These are phyloP conservation scores for Cyberlindnera xishuangbannaensis DNA, from an alignment of 805 yeast genomes.

Conservation along the genomic window DNA sequence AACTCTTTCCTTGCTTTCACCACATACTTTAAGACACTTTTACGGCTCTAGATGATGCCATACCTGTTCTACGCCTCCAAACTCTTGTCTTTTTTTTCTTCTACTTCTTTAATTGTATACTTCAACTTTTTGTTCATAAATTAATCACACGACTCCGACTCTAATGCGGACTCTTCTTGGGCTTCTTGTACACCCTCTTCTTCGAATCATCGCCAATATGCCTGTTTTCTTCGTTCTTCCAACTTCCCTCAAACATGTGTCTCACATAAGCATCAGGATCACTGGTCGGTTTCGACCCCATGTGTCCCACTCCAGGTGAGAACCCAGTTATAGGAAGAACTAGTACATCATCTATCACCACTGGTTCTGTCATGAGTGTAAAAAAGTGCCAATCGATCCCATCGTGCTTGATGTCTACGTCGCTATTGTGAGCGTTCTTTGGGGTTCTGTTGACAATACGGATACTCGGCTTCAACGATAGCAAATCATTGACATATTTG, in stretches of 20 bases:
- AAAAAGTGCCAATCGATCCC: conserved; percentile 57
- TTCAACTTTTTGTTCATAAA: too few relatives aligned
- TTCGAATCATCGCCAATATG: conserved; percentile 4
- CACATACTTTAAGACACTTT: too few relatives aligned
- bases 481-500: conserved; percentile 59
- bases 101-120: neutral
- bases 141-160: too few relatives aligned
- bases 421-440: conserved; percentile 24
- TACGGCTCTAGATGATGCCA: too few relatives aligned
- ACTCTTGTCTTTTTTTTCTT: neutral
- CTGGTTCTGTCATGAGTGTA: conserved; percentile 51
- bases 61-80: too few relatives aligned
- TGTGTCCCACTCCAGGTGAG: conserved; percentile 63
- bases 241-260: conserved; percentile 60
- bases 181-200: conserved; percentile 4
- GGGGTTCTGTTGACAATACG: conserved; percentile 16
- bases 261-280: conserved; percentile 52
- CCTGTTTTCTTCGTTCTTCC: conserved; percentile 39
- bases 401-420: conserved; percentile 20
- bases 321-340: conserved; percentile 67
- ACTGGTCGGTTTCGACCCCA: conserved; percentile 45
- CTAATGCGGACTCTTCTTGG: conserved; percentile 4
- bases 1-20: too few relatives aligned
- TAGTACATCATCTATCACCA: conserved; percentile 59
- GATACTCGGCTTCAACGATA: conserved; percentile 2